Conservation (phyloP, 2,329 filamentous ascomycete species). For the Rhinocladiella mackenziei region DNA sequence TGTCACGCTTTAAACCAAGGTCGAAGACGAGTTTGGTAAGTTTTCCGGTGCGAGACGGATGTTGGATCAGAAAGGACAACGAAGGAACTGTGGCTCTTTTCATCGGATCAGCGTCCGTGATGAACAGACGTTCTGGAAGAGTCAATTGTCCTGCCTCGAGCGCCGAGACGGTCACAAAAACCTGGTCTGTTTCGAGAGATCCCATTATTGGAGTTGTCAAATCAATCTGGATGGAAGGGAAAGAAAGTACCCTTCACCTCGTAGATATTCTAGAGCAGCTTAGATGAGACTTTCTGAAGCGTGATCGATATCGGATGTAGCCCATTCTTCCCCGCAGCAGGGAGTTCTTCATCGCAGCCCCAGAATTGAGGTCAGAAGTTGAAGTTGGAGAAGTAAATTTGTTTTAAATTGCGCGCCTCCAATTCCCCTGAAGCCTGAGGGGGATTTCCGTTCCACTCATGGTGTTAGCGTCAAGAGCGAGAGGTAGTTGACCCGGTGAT, state of each 20-base stretch:
- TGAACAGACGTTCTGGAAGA: conserved; percentile 46
- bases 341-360: neutral
- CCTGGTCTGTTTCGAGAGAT: conserved; percentile 7
- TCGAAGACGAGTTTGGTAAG: conserved; percentile 49
- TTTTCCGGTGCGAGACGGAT: conserved; percentile 35
- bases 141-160: conserved; percentile 45
- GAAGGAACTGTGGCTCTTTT: conserved; percentile 50
- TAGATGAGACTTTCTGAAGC: neutral
- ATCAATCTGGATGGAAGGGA: neutral
- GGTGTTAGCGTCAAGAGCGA: no score
- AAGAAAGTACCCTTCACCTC: no score
- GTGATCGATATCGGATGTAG: neutral
- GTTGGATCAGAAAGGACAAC: conserved; percentile 51
- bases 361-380: no score
- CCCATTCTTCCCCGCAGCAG: neutral
- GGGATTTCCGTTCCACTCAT: no score
- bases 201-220: conserved; percentile 6
- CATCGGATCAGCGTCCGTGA: conserved; percentile 43
- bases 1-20: conserved; percentile 49
- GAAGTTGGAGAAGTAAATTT: conserved; percentile 1
- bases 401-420: neutral
- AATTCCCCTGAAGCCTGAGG: no score
- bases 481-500: no score
- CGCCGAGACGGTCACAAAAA: conserved; percentile 37
- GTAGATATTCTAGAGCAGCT: no score